Evolutionary conservation across 2,329 filamentous ascomycete species (phyloP), one percentile per base, ranked within the genome.

Genomic region (Thyridium curvatum): DNA sequence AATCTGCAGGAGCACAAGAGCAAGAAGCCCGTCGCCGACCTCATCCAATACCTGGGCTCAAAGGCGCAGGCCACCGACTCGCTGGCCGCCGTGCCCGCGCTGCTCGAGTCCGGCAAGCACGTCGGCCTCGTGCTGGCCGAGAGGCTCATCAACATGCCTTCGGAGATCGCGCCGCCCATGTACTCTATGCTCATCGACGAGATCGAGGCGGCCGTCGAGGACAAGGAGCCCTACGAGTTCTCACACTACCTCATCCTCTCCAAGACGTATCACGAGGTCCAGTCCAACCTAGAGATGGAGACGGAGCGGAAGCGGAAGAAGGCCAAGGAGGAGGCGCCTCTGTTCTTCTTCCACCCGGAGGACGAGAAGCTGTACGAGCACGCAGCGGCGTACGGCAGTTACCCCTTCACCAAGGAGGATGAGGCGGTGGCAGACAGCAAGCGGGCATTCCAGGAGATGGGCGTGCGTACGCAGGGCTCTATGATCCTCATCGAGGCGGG

Each of bases 151-250:
- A 98, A 98, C 68, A 90, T 96, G 71, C 93, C 93, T n/a, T 72
- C 86, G 13, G 87, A 97, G 62, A 82, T 95, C 46, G 80, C 89
- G 12, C 91, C 93, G 21, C 91, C 93, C 4, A 85, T 97, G 79
- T 97, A 96, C 73, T 80, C 75, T 37, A 95, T 96, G 88, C 77
- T 98, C 37, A 69, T 86, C 35, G 89, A 97, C 56, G 93, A 98
- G 71, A 82, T 98, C 37, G 74, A 84, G 53, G 90, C 84, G 56
- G 93, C 93, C 1, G 69, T 95, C 3, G 82, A 94, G 58, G 89
- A 95, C 57, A 84, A 86, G 55, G 89, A 97, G 63, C 89, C 90
- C 0, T 97, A 95, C 62, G 74, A 82, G 40, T 98, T 98, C 64
- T 82, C 87, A 18, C 89, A 97, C 64, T 98, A 95, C 64, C 72